These are phyloP conservation scores for Aureobasidium sp. DNA, from an alignment of 2,329 filamentous ascomycete species.

Conservation along the genomic window DNA sequence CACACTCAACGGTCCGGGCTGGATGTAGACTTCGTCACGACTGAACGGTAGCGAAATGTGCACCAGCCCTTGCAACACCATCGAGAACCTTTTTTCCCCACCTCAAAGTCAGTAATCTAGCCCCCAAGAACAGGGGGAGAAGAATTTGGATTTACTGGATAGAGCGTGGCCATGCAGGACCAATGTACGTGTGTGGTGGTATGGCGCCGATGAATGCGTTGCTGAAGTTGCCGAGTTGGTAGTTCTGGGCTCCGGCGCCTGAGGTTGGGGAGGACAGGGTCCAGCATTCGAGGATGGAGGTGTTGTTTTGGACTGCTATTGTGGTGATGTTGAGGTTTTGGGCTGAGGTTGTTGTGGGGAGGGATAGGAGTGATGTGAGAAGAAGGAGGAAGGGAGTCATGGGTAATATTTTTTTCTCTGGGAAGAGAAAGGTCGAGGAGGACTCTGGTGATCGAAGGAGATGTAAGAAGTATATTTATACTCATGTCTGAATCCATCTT, in stretches of 20 bases:
- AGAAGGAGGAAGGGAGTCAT: not conserved
- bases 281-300: slow-evolving; percentile 11
- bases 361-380: not conserved
- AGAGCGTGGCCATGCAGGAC: not conserved
- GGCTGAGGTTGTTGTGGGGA: not conserved
- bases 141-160: slow-evolving; percentile 1
- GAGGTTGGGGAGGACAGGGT: not conserved
- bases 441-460: too few species aligned
- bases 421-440: too few species aligned
- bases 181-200: slow-evolving; percentile 3
- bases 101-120: too few species aligned
- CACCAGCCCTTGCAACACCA: not conserved
- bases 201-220: slow-evolving; percentile 9
- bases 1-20: not conserved
- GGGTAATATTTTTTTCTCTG: not conserved
- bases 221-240: slow-evolving; percentile 3
- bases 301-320: not conserved
- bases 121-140: too few species aligned
- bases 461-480: not conserved
- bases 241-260: slow-evolving; percentile 3
- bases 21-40: not conserved
- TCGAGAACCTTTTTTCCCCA: slow-evolving; percentile 1
- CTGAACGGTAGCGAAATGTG: not conserved
- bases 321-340: slow-evolving; percentile 7
- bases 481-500: not conserved